These are phyloP conservation scores for Zymoseptoria crescenta DNA, from an alignment of 2,329 filamentous ascomycete species.

Conservation along the genomic window DNA sequence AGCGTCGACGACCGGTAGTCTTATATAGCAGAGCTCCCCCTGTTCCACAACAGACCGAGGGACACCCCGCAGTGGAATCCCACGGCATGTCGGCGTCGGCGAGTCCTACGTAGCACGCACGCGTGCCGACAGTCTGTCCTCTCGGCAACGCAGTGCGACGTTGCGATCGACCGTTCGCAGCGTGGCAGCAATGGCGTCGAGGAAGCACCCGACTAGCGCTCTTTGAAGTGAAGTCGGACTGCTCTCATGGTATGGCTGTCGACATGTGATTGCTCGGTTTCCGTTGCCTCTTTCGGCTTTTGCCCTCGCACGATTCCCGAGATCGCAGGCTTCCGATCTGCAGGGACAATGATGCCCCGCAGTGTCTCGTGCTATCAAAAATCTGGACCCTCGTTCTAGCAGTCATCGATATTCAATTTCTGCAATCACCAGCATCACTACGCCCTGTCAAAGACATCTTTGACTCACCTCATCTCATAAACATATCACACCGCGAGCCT, in stretches of 20 bases:
- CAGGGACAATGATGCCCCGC: neutral
- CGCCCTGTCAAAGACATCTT: neutral
- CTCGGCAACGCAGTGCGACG: neutral
- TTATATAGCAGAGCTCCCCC: neutral
- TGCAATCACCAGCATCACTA: neutral
- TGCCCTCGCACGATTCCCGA: neutral
- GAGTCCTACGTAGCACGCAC: neutral
- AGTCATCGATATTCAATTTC: neutral
- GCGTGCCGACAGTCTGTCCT: neutral
- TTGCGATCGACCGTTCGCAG: too few species aligned
- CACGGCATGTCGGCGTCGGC: neutral
- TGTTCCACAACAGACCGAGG: neutral
- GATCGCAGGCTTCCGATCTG: neutral
- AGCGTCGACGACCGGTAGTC: neutral
- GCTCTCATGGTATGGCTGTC: neutral
- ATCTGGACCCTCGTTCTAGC: neutral
- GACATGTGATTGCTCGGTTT: neutral
- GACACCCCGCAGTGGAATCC: neutral
- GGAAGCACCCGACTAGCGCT: neutral
- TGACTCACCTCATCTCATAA: neutral
- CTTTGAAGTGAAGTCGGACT: neutral
- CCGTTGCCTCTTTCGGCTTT: neutral
- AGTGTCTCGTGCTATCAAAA: neutral
- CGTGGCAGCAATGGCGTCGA: too few species aligned
- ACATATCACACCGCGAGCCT: neutral